Conservation (phyloP, 805 yeast species). For the Lipomyces oligophaga region DNA sequence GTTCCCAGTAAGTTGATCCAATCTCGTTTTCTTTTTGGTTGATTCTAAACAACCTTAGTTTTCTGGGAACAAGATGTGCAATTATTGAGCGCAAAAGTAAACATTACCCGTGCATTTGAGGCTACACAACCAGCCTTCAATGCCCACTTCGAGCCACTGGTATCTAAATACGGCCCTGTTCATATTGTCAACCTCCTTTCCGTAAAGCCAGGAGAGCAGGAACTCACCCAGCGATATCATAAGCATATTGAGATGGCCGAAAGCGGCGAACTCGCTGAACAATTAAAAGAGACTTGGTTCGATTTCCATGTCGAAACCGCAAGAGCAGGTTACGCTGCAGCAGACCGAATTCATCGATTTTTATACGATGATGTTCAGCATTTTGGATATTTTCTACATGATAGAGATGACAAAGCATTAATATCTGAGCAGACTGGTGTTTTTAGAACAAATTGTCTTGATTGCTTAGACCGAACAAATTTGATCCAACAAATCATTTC, state of each 20-base stretch:
- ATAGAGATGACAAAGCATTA: constrained; percentile 50
- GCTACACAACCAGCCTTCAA: constrained; percentile 91
- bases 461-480: constrained; percentile 92
- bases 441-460: constrained; percentile 90
- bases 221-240: constrained; percentile 62
- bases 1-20: constrained; percentile 51
- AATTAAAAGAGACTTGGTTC: constrained; percentile 67
- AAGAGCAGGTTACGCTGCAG: constrained; percentile 75
- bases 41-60: constrained; percentile 36
- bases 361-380: constrained; percentile 64
- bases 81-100: constrained; percentile 83
- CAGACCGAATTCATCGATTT: constrained; percentile 60
- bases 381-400: constrained; percentile 80
- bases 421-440: constrained; percentile 82
- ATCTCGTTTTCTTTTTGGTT: not conserved
- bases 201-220: constrained; percentile 72
- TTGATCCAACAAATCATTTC: constrained; percentile 75
- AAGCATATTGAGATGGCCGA: constrained; percentile 51
- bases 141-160: constrained; percentile 67
- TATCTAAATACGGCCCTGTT: constrained; percentile 76
- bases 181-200: constrained; percentile 87
- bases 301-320: constrained; percentile 93
- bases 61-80: constrained; percentile 96
- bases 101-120: constrained; percentile 79
- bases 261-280: constrained; percentile 34